Evolutionary conservation across 768 basidiomycete genomes (phyloP).

Genomic region (Coprinopsis cinerea): DNA sequence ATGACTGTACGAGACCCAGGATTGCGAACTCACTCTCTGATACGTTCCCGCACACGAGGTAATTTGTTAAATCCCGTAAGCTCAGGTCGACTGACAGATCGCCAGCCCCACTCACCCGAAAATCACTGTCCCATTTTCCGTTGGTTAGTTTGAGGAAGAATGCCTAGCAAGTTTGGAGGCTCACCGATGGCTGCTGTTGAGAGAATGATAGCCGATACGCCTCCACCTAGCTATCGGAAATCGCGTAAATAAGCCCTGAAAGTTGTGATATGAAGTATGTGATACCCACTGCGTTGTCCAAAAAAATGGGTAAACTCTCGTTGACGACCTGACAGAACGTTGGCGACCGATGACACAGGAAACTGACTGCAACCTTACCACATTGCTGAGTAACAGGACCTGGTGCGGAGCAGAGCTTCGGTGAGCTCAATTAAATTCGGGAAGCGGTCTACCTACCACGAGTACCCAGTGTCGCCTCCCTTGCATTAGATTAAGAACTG

Average conservation of each 20-base stretch:
- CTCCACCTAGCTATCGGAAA: constrained; percentile 45
- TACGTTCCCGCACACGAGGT: constrained; percentile 18
- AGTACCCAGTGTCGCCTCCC: constrained; percentile 89
- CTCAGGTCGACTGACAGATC: background rate
- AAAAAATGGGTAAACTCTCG: constrained; percentile 78
- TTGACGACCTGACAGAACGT: constrained; percentile 54
- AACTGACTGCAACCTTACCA: constrained; percentile 41
- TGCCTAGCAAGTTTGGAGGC: constrained; percentile 10
- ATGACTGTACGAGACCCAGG: background rate
- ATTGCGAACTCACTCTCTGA: constrained; percentile 60
- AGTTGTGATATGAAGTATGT: background rate
- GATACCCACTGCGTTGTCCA: constrained; percentile 64
- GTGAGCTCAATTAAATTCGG: background rate
- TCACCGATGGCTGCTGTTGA: constrained; percentile 70
- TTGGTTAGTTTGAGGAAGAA: constrained; percentile 5
- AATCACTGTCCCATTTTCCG: constrained; percentile 46
- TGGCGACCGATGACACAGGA: background rate
- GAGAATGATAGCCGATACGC: constrained; percentile 67
- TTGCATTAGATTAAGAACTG: constrained; percentile 52
- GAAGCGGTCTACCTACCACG: constrained; percentile 48
- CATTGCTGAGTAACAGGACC: constrained; percentile 86
- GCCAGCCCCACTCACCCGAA: constrained; percentile 51
- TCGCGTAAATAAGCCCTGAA: background rate
- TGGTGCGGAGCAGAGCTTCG: constrained; percentile 18
- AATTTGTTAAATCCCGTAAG: background rate